A percentile compares a stretch with the other conserved stretches of the same genome.
phyloP scores from a whole-genome alignment of 2,329 filamentous ascomycete species.

The Cladorrhinum sp. region DNA sequence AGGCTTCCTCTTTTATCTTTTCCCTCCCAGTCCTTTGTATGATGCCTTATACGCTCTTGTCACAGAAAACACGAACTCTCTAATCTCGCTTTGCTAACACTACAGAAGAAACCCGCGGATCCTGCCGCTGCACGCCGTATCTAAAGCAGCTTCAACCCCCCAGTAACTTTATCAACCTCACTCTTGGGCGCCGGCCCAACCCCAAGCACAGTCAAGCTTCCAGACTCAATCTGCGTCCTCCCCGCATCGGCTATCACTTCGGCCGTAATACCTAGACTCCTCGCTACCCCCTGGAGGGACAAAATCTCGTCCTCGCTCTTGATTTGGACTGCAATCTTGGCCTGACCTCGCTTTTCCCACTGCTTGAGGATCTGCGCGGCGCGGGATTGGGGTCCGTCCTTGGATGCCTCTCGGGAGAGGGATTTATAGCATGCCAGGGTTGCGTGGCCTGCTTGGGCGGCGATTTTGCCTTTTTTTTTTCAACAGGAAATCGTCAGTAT shows the following conservation, averaged over 20 bases:
- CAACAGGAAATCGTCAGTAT: neutral
- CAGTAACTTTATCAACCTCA: slow-evolving; percentile 81
- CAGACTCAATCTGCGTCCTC: slow-evolving; percentile 90
- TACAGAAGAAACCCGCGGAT: neutral
- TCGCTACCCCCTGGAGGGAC: slow-evolving; percentile 69
- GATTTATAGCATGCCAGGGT: slow-evolving; percentile 96
- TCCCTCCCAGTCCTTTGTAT: too few species aligned
- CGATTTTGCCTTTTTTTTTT: slow-evolving; percentile 80
- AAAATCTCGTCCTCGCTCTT: slow-evolving; percentile 83
- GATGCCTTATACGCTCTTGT: too few species aligned
- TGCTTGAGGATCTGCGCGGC: slow-evolving; percentile 65
- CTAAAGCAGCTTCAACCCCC: slow-evolving; percentile 80
- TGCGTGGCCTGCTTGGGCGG: slow-evolving; percentile 92
- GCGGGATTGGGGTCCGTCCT: slow-evolving; percentile 46
- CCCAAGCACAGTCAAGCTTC: slow-evolving; percentile 88
- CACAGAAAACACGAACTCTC: too few species aligned
- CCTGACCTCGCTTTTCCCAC: slow-evolving; percentile 85
- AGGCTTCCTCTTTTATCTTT: neutral
- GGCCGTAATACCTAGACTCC: slow-evolving; percentile 79
- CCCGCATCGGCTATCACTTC: slow-evolving; percentile 94
- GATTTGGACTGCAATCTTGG: slow-evolving; percentile 88
- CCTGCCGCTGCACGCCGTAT: too few species aligned
- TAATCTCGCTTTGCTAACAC: too few species aligned
- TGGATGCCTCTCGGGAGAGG: slow-evolving; percentile 55
- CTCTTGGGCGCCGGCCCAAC: slow-evolving; percentile 80